phyloP scores from a whole-genome alignment of 1,284 basidiomycete species.

The Puccinia coronata region DNA sequence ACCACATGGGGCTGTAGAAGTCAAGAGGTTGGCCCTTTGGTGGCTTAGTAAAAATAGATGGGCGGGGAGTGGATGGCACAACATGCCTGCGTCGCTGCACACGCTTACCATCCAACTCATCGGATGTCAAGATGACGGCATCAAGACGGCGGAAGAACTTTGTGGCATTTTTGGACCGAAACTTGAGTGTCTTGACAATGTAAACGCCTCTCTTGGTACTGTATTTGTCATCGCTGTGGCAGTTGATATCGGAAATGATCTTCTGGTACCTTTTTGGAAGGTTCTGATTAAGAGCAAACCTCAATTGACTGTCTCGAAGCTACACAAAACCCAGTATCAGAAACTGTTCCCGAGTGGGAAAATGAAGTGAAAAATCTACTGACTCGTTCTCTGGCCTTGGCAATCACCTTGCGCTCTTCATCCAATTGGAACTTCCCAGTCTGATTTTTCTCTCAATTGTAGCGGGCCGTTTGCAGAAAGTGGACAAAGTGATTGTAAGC shows the following conservation, averaged over 20 bases:
- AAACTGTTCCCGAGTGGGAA: too few relatives aligned
- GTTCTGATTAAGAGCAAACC: not conserved
- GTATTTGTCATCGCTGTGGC: conserved; percentile 32
- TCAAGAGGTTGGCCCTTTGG: not conserved
- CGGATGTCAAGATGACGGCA: not conserved
- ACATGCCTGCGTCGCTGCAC: not conserved
- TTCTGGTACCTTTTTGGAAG: conserved; percentile 31
- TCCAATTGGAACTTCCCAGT: not conserved
- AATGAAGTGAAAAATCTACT: not conserved
- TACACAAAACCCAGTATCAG: too few relatives aligned
- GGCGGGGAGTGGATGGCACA: not conserved
- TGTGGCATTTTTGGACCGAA: not conserved
- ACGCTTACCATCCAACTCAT: not conserved
- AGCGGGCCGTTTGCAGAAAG: not conserved
- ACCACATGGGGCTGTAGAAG: conserved; percentile 29
- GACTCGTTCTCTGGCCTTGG: not conserved
- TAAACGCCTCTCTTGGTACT: not conserved
- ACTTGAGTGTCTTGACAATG: conserved; percentile 16
- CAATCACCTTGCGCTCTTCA: conserved; percentile 22
- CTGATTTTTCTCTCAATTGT: conserved; percentile 7
- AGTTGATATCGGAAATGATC: not conserved
- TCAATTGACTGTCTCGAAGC: not conserved
- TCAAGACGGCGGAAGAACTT: not conserved
- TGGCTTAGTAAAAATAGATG: conserved; percentile 11
- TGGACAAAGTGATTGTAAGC: conserved; percentile 43